Conservation (phyloP, 2,329 filamentous ascomycete genomes). For the Fusarium circinatum region DNA sequence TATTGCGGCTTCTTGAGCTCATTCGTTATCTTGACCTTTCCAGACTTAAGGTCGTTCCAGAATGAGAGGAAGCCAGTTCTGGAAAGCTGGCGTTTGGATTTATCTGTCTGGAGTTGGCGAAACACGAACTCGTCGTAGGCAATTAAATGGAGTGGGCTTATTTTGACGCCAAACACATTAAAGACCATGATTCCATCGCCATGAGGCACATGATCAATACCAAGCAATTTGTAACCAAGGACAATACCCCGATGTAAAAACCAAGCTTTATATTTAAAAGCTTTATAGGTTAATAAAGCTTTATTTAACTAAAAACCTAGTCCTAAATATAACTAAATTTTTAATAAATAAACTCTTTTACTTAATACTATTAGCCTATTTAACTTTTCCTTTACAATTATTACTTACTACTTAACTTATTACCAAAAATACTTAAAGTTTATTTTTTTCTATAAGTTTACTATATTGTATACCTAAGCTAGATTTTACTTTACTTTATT, state of each 20-base stretch:
- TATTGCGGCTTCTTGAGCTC: not conserved
- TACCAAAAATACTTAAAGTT: too few species aligned
- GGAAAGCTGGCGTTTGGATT: not conserved
- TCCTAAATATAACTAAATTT: too few species aligned
- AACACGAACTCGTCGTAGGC: not conserved
- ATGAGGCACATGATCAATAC: accelerated
- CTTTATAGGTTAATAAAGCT: too few species aligned
- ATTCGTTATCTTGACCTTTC: not conserved
- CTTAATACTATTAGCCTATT: too few species aligned
- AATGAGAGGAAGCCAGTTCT: not conserved
- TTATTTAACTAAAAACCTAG: too few species aligned
- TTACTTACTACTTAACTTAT: too few species aligned
- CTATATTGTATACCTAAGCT: too few species aligned
- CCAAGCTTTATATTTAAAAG: too few species aligned
- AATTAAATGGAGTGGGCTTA: not conserved
- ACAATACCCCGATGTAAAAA: accelerated
- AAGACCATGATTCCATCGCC: accelerated
- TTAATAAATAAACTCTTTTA: too few species aligned
- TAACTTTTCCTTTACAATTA: too few species aligned
- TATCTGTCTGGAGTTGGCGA: not conserved
- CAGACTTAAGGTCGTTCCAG: not conserved
- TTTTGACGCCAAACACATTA: not conserved
- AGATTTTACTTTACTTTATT: too few species aligned
- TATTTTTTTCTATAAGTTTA: too few species aligned
- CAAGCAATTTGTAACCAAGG: accelerated